Base-by-base conservation (phyloP, 2,329 filamentous ascomycete genomes). In the Scedosporium dehoogii region DNA sequence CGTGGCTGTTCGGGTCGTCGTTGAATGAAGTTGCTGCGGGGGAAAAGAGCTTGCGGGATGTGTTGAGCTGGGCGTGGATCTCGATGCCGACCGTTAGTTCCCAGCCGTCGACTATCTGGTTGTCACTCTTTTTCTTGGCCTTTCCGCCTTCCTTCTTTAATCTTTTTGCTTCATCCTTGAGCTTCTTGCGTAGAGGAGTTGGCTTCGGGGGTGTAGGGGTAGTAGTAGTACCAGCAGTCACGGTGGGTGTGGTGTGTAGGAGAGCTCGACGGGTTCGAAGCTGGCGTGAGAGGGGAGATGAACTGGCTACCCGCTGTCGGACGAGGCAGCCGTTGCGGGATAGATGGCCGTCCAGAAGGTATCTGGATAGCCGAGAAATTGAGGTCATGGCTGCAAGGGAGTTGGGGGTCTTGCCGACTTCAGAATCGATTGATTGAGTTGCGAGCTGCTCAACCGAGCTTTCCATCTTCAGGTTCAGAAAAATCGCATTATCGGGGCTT, bases 31-130 rank as follows among this genome's bases (percentile, higher is more conserved):
- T 86, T 12, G 78, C 73, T 10, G 88, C 88, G 44, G 82, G 73
- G 1, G 94, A 97, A 77, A 99, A 99, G 62, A 99, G 84, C 76
- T 99, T 99, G 70, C 83, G 81, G 4, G 84, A 81, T 0, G 92
- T 94, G 74, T 97, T 96, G 70, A 99, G 81, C 75, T 97, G 93
- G 21, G 94, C 94, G 72, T 99, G 94, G 66, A 99, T 94, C 77
- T 99, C 94, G 68, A 99, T 92, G 65, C 94, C 94, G 29, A 97
- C 91, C 0, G 93, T 97, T 69, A 97, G 79, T 73, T 97, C 91
- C 94, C 94, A 99, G 41, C 87, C 86, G 5, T 80, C 76, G 1
- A 84, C 82, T 18, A 77, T 80, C 71, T 85, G 83, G 58, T 73
- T 76, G 64, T 72, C 73, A 7, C 41, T 41, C 66, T 81, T 81